Percentiles rank a stretch among this genome's conserved stretches.
Conservation (phyloP, 2,329 filamentous ascomycete species). For the Epicoccum nigrum region DNA sequence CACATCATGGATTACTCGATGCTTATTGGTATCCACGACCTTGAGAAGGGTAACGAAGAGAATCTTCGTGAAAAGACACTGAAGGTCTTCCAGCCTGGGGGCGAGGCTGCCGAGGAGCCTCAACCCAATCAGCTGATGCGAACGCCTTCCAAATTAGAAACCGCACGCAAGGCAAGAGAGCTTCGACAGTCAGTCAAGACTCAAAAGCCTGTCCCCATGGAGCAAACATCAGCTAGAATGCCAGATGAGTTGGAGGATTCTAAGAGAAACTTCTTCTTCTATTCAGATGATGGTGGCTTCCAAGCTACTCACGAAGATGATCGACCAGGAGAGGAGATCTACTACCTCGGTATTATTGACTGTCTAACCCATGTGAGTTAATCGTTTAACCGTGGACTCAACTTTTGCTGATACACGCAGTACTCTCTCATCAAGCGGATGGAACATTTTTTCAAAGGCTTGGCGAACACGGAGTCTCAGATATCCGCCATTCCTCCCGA, state of each 20-base stretch:
- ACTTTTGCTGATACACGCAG: slow-evolving; percentile 55
- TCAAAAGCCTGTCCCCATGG: slow-evolving; percentile 92
- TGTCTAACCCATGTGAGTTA: slow-evolving; percentile 90
- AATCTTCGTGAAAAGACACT: slow-evolving; percentile 89
- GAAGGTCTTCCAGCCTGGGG: slow-evolving; percentile 90
- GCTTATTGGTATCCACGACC: slow-evolving; percentile 90
- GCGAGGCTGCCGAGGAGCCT: slow-evolving; percentile 59
- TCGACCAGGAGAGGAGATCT: slow-evolving; percentile 84
- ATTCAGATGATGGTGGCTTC: slow-evolving; percentile 91
- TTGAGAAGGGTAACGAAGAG: slow-evolving; percentile 90
- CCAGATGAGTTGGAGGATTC: slow-evolving; percentile 76
- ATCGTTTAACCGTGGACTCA: not conserved
- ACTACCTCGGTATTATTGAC: slow-evolving; percentile 98
- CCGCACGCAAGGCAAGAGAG: slow-evolving; percentile 86
- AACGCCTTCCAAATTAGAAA: slow-evolving; percentile 93
- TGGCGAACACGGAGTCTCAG: slow-evolving; percentile 80
- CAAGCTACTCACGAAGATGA: slow-evolving; percentile 92
- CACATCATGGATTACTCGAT: slow-evolving; percentile 99
- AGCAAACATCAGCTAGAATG: slow-evolving; percentile 81
- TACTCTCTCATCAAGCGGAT: slow-evolving; percentile 94
- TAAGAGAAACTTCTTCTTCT: slow-evolving; percentile 81
- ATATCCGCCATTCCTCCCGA: slow-evolving; percentile 92
- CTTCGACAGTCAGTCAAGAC: slow-evolving; percentile 89
- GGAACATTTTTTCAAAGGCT: slow-evolving; percentile 96
- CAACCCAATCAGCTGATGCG: slow-evolving; percentile 75